Base-by-base conservation (phyloP, 495 filamentous ascomycete genomes). In the Penicillium riverlandense region DNA sequence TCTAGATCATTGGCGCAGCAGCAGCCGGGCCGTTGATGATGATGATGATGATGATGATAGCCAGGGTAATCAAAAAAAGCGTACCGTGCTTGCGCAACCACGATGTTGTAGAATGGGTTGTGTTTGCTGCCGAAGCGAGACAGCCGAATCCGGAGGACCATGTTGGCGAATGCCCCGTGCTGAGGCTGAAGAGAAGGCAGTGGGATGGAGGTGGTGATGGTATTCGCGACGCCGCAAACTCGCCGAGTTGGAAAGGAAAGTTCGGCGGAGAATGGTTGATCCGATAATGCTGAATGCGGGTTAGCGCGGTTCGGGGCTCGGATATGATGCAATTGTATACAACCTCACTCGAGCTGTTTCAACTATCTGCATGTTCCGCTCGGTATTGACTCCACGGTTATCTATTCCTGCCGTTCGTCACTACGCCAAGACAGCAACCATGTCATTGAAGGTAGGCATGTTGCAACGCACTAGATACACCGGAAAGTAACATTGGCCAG, bases 41-140 rank as follows among this genome's bases (percentile, higher is more conserved):
- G 22, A 22, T 22, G 28, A n/a, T n/a, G n/a, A n/a, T n/a, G 47
- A n/a, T 27, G 11, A 33, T n/a, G n/a, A 10, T 34, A 10, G 32
- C 9, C 22, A 1, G 12, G 8, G 11, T 30, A 13, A n/a, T 38
- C 34, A 41, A 28, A 39, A 41, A 35, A 35, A 40, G 43, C 71
- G 44, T 79, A 95, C 90, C 91, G 80, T n/a, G 92, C 91, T 50
- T 97, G 90, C 15, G 88, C 77, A 45, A 98, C 88, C 41, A 97
- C 88, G 49, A 98, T 95, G 70, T 98, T 98, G 77, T 94, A 98
- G 59, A 95, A 84, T 3, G 92, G 91, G 22, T 75, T 56, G 62
- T 91, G 86, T 43, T 74, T 80, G 67, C 86, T 85, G 52, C 94
- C 92, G 62, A 97, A 95, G 71, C 92, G 92, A 39, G 92, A 84